phyloP scores from a whole-genome alignment of 2,329 filamentous ascomycete species.

The Scedosporium boydii region DNA sequence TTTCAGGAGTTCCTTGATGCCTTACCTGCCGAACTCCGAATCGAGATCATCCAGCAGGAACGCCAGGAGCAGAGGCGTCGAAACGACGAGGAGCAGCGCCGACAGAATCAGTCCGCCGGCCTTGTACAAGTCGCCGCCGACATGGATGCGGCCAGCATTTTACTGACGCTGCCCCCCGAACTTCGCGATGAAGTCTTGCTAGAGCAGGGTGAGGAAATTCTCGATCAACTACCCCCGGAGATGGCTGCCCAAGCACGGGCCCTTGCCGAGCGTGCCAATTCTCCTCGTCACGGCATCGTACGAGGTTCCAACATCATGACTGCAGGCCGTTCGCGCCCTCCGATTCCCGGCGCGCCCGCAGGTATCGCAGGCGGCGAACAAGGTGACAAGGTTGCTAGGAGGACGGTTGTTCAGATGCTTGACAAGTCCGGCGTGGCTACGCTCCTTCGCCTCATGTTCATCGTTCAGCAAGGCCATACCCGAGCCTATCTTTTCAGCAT shows the following conservation, averaged over 20 bases:
- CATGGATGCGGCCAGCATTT: constrained; percentile 87
- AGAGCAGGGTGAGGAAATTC: constrained; percentile 82
- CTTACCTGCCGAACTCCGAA: constrained; percentile 77
- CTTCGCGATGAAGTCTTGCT: constrained; percentile 80
- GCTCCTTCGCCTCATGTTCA: constrained; percentile 96
- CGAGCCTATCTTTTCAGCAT: constrained; percentile 78
- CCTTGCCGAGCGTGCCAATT: constrained; percentile 36
- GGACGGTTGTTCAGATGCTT: constrained; percentile 88
- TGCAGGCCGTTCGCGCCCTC: constrained; percentile 12
- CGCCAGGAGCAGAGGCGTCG: constrained; percentile 78
- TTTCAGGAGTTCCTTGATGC: constrained; percentile 92
- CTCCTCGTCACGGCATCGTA: constrained; percentile 14
- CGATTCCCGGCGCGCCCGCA: background rate
- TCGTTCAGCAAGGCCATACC: constrained; percentile 80
- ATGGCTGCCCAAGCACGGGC: constrained; percentile 79
- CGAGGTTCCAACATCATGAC: constrained; percentile 16
- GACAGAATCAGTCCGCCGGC: constrained; percentile 44
- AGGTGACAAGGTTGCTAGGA: constrained; percentile 56
- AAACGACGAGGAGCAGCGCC: constrained; percentile 71
- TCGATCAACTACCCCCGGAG: constrained; percentile 75
- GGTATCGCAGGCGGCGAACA: constrained; percentile 24
- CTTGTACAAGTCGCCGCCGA: constrained; percentile 41
- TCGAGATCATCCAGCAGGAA: constrained; percentile 87
- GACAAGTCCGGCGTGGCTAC: constrained; percentile 94
- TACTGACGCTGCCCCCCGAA: constrained; percentile 78